Percentiles rank a stretch among this genome's conserved stretches.
Conservation (phyloP, 768 basidiomycete genomes). For the Mycena galericulata region DNA sequence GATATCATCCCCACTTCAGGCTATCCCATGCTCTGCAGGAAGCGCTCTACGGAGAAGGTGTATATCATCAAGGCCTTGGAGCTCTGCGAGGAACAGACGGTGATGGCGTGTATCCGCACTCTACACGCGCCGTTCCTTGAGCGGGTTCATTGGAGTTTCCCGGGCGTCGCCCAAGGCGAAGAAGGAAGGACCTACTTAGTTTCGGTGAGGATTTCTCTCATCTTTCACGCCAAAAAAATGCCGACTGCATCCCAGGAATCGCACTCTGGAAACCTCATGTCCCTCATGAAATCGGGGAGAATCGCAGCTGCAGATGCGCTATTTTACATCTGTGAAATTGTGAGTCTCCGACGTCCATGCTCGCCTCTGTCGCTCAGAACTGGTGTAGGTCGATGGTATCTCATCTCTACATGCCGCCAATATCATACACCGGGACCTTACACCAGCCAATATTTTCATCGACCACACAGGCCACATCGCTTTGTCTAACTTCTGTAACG, state of each 20-base stretch:
- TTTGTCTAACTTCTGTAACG: slow-evolving; percentile 45
- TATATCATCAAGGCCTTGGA: slow-evolving; percentile 29
- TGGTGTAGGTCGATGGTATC: slow-evolving; percentile 43
- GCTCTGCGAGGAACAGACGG: slow-evolving; percentile 4
- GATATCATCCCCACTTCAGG: slow-evolving; percentile 28
- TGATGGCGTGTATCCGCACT: slow-evolving; percentile 31
- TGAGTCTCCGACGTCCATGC: slow-evolving; percentile 26
- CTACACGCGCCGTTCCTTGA: slow-evolving; percentile 41
- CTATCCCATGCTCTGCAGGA: slow-evolving; percentile 30
- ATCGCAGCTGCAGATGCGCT: slow-evolving; percentile 36
- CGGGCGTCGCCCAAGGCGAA: slow-evolving; percentile 36
- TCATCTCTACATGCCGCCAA: slow-evolving; percentile 42
- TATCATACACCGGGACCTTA: slow-evolving; percentile 48
- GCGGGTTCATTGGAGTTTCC: slow-evolving; percentile 45
- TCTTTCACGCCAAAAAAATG: background rate
- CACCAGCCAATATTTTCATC: slow-evolving; percentile 46
- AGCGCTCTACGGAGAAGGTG: slow-evolving; percentile 27
- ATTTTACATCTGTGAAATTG: slow-evolving; percentile 48
- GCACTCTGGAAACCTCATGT: slow-evolving; percentile 33
- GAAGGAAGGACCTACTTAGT: slow-evolving; percentile 45
- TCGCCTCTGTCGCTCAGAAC: background rate
- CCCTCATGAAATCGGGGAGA: slow-evolving; percentile 33
- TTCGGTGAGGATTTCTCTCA: slow-evolving; percentile 35
- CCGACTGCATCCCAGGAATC: slow-evolving; percentile 35
- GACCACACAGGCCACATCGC: slow-evolving; percentile 46